Conservation (phyloP, 768 basidiomycete species). For the Obba rivulosa region DNA sequence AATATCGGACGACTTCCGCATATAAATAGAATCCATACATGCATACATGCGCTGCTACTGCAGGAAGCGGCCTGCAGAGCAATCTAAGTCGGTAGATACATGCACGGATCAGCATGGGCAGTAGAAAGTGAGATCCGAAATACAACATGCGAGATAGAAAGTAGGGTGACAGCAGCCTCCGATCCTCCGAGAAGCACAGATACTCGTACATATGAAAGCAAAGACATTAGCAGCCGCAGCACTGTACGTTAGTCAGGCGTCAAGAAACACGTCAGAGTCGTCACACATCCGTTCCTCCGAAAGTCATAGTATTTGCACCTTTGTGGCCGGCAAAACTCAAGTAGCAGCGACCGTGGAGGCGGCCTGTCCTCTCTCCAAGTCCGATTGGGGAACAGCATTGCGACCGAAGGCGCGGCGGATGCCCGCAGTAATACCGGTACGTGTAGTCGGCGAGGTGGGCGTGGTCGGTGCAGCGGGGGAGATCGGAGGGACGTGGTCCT, state of each 20-base stretch:
- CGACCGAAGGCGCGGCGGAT: slow-evolving; percentile 19
- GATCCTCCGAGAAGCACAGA: neutral
- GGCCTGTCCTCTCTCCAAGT: slow-evolving; percentile 21
- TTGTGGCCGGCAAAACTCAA: neutral
- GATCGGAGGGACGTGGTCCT: slow-evolving; percentile 11
- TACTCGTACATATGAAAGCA: neutral
- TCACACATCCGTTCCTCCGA: neutral
- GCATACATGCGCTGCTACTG: too few species aligned
- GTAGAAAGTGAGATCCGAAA: neutral
- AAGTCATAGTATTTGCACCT: neutral
- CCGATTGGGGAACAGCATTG: slow-evolving; percentile 14
- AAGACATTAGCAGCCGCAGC: neutral
- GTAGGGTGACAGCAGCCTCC: too few species aligned
- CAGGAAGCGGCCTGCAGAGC: too few species aligned
- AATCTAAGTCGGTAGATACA: too few species aligned
- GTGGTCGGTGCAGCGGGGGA: slow-evolving; percentile 1
- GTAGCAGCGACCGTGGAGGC: slow-evolving; percentile 9
- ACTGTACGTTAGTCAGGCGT: neutral
- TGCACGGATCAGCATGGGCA: neutral
- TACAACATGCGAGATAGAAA: neutral
- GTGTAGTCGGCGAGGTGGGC: slow-evolving; percentile 9
- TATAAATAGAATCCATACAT: too few species aligned
- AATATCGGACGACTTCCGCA: too few species aligned
- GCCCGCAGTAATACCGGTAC: slow-evolving; percentile 15
- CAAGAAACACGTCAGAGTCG: neutral